phyloP scores from a whole-genome alignment of 495 filamentous ascomycete genomes.

The Lasiosphaeria ovina region DNA sequence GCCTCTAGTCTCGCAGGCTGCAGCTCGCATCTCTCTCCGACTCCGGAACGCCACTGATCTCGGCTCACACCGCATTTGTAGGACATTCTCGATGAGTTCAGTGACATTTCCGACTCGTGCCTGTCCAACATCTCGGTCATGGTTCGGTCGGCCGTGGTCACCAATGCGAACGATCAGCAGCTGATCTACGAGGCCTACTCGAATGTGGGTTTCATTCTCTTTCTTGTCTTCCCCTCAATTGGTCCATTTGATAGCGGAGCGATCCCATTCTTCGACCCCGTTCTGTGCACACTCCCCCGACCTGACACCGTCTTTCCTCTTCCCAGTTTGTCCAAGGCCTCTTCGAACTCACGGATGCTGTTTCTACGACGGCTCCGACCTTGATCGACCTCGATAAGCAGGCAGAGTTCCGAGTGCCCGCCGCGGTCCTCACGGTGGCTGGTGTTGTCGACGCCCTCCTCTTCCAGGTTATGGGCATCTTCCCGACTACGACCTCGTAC shows the following conservation, averaged over 20 bases:
- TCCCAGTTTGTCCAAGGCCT: constrained; percentile 22
- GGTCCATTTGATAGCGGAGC: neutral
- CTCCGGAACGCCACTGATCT: too few species aligned
- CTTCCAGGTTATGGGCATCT: constrained; percentile 22
- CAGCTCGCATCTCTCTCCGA: neutral
- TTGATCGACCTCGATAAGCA: constrained; percentile 24
- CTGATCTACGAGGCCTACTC: constrained; percentile 24
- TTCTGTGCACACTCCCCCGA: neutral
- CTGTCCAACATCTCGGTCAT: constrained; percentile 27
- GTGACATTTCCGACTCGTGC: constrained; percentile 25
- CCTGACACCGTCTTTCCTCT: neutral
- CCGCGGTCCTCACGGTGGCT: constrained; percentile 19
- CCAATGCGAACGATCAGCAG: constrained; percentile 17
- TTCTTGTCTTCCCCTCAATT: neutral
- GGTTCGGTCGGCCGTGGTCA: constrained; percentile 22
- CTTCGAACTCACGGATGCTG: constrained; percentile 23
- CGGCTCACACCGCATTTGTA: constrained; percentile 1
- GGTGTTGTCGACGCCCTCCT: constrained; percentile 19
- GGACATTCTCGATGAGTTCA: constrained; percentile 27
- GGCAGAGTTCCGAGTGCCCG: constrained; percentile 23
- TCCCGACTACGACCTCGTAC: constrained; percentile 18
- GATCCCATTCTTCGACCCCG: neutral
- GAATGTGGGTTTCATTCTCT: constrained; percentile 12
- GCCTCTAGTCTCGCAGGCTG: neutral
- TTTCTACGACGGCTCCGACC: constrained; percentile 14